These are phyloP conservation scores for Diaporthe nobilis DNA, from an alignment of 2,329 filamentous ascomycete species.

Conservation along the genomic window DNA sequence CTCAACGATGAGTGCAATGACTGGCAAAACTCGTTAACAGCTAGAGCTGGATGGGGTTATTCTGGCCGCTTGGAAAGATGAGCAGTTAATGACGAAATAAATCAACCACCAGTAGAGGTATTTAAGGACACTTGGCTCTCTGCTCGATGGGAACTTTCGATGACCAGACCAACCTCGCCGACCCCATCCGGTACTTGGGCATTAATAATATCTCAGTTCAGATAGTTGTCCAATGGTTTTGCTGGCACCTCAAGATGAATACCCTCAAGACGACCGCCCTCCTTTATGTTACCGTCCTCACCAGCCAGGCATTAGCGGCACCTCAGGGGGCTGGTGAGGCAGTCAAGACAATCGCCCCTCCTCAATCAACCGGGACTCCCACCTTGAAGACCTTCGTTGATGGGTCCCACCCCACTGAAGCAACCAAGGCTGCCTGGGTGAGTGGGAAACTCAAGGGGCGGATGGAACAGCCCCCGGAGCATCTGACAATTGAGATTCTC, in stretches of 20 bases:
- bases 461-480: constrained; percentile 1
- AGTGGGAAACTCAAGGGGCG: neutral
- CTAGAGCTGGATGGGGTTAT: too few relatives aligned
- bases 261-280: neutral
- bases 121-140: neutral
- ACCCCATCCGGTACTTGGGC: neutral
- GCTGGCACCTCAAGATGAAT: neutral
- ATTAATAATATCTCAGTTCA: neutral
- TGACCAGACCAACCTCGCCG: neutral
- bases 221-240: neutral
- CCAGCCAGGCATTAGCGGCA: neutral
- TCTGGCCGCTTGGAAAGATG: neutral
- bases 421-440: too few relatives aligned
- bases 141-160: neutral
- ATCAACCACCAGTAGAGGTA: neutral
- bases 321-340: neutral
- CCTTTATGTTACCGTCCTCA: neutral
- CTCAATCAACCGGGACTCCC: too few relatives aligned
- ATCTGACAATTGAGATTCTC: constrained; percentile 29
- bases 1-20: neutral
- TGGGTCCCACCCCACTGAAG: neutral
- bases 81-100: neutral
- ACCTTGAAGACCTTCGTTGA: too few relatives aligned
- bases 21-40: neutral
- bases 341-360: too few relatives aligned